These are phyloP conservation scores for Beauveria medogensis DNA, from an alignment of 2,329 filamentous ascomycete species.

Conservation along the genomic window DNA sequence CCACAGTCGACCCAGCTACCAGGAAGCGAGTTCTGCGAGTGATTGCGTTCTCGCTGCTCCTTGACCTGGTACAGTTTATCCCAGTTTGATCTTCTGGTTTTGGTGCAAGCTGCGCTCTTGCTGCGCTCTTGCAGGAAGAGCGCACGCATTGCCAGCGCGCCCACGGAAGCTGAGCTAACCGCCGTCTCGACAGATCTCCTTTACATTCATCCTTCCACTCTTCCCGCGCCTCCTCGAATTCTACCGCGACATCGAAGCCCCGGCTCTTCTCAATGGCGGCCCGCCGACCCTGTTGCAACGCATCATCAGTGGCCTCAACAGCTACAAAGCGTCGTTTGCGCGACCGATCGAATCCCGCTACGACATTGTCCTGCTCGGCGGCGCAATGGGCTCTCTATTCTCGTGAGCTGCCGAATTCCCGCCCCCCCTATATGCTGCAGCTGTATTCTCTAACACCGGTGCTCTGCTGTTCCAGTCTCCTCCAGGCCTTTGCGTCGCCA, in stretches of 20 bases:
- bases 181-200: conserved; percentile 63
- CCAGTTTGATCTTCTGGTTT: not conserved
- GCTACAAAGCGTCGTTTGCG: conserved; percentile 90
- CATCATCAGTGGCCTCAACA: conserved; percentile 75
- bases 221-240: conserved; percentile 94
- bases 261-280: conserved; percentile 34
- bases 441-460: not conserved
- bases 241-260: conserved; percentile 77
- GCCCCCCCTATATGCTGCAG: not conserved
- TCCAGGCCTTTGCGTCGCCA: conserved; percentile 87
- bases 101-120: not conserved
- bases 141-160: no score
- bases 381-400: conserved; percentile 88
- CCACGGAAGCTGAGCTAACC: not conserved
- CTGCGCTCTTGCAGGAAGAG: no score
- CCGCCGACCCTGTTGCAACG: conserved; percentile 64
- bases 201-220: conserved; percentile 94
- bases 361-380: conserved; percentile 91
- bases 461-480: conserved; percentile 46
- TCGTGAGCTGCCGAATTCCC: conserved; percentile 37
- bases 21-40: conserved; percentile 80
- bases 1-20: conserved; percentile 39
- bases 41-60: conserved; percentile 78
- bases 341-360: conserved; percentile 92
- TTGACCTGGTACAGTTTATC: conserved; percentile 65